Evolutionary conservation across 805 yeast genomes (phyloP).

Genomic region (Candida tibetensis): DNA sequence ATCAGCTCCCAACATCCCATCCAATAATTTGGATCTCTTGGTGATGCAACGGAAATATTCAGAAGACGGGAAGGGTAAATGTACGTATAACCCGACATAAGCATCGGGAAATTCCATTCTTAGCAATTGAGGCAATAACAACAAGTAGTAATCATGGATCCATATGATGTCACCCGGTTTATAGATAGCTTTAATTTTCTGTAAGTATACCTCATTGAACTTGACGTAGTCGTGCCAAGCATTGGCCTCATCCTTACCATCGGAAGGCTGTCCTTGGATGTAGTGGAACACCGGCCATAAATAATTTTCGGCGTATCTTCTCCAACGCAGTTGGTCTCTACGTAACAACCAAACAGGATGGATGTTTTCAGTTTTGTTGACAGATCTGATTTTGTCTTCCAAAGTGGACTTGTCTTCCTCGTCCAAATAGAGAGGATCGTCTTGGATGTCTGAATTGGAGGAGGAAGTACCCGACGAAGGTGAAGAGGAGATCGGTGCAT

Average conservation of each 20-base stretch:
- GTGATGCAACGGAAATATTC: constrained; percentile 91
- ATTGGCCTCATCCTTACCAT: constrained; percentile 64
- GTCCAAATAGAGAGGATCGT: constrained; percentile 60
- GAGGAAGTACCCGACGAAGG: constrained; percentile 3
- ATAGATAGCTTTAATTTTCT: constrained; percentile 68
- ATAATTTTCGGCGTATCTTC: constrained; percentile 83
- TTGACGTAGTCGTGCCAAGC: constrained; percentile 87
- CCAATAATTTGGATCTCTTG: constrained; percentile 75
- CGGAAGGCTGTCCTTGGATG: constrained; percentile 72
- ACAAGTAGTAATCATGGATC: constrained; percentile 87
- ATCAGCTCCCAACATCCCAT: constrained; percentile 90
- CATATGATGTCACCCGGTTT: constrained; percentile 87
- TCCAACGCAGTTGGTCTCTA: constrained; percentile 78
- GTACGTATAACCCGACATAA: constrained; percentile 74
- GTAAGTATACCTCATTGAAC: constrained; percentile 87
- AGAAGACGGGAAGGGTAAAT: constrained; percentile 91
- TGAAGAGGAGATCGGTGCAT: not conserved
- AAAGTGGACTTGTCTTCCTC: constrained; percentile 52
- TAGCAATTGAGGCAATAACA: constrained; percentile 78
- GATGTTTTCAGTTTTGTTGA: constrained; percentile 48
- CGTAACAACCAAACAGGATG: constrained; percentile 90
- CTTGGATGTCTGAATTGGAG: constrained; percentile 32
- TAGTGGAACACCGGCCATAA: constrained; percentile 96
- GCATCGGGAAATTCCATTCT: constrained; percentile 75
- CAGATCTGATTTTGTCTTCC: constrained; percentile 45